Percentiles rank a stretch among this genome's conserved stretches.
phyloP scores from a whole-genome alignment of 2,329 filamentous ascomycete species.

The Colletotrichum salicis region DNA sequence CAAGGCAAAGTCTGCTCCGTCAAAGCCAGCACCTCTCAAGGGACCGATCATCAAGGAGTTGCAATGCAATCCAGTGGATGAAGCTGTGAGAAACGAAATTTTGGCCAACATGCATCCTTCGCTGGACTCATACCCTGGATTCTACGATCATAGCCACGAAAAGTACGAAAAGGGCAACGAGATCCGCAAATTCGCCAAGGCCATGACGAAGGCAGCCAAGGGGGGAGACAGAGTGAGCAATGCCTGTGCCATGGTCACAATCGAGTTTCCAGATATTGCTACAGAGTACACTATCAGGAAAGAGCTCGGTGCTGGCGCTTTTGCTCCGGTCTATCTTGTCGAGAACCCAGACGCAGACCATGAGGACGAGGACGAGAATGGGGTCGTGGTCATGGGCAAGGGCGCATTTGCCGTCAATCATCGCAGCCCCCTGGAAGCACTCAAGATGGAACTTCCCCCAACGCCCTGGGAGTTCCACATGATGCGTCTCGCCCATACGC shows the following conservation, averaged over 20 bases:
- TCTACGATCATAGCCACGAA: constrained; percentile 75
- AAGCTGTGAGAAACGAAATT: constrained; percentile 78
- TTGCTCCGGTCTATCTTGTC: constrained; percentile 93
- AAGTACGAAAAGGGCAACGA: constrained; percentile 75
- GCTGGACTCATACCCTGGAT: constrained; percentile 80
- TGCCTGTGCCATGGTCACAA: constrained; percentile 67
- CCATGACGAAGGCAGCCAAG: constrained; percentile 66
- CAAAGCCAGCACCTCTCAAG: constrained; percentile 60
- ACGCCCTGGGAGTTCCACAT: constrained; percentile 97
- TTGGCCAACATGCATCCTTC: constrained; percentile 78
- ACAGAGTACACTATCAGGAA: constrained; percentile 81
- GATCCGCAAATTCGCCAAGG: constrained; percentile 84
- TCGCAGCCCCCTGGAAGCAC: constrained; percentile 77
- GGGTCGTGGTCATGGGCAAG: constrained; percentile 66
- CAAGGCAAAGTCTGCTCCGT: constrained; percentile 52
- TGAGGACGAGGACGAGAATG: constrained; percentile 57
- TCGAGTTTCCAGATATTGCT: constrained; percentile 74
- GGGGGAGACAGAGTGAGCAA: constrained; percentile 70
- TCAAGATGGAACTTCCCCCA: constrained; percentile 94
- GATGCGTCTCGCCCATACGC: constrained; percentile 82
- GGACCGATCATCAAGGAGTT: constrained; percentile 82
- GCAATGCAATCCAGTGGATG: constrained; percentile 91
- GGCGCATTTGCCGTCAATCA: constrained; percentile 66
- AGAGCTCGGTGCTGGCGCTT: constrained; percentile 92
- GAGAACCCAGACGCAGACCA: constrained; percentile 72